phyloP scores from a whole-genome alignment of 2,329 filamentous ascomycete species.

The Cryphonectria parasitica region DNA sequence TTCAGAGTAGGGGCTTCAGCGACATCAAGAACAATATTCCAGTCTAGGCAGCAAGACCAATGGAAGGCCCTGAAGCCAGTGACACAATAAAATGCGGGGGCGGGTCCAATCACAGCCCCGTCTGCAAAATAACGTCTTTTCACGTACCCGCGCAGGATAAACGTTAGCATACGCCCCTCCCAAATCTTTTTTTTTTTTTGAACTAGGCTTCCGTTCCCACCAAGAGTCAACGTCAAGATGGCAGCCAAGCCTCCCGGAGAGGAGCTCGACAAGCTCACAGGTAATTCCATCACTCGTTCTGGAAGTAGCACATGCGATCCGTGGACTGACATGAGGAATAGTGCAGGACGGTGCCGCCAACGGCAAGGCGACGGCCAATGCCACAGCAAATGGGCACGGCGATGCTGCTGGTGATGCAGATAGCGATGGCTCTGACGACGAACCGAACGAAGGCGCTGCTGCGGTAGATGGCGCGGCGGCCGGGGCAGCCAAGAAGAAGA shows the following conservation, averaged over 20 bases:
- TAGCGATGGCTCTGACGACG: conserved; percentile 57
- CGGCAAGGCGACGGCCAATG: conserved; percentile 44
- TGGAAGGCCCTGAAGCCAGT: background rate
- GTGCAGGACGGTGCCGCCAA: conserved; percentile 47
- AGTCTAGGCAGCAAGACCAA: background rate
- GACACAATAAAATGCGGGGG: background rate
- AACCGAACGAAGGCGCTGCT: conserved; percentile 49
- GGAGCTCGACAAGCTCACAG: conserved; percentile 47
- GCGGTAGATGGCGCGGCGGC: conserved; percentile 45
- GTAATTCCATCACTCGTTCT: conserved; percentile 34
- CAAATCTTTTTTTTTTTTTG: background rate
- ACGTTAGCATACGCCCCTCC: background rate
- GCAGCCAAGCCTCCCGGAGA: conserved; percentile 45
- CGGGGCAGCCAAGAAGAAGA: conserved; percentile 69
- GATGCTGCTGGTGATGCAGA: conserved; percentile 41
- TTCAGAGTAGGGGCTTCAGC: too few species aligned
- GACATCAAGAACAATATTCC: too few species aligned
- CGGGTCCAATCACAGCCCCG: background rate
- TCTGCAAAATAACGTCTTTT: background rate
- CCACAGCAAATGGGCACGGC: conserved; percentile 44
- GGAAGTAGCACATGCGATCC: background rate
- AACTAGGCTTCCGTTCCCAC: background rate
- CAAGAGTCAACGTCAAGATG: conserved; percentile 39
- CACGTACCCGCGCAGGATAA: background rate
- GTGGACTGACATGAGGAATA: conserved; percentile 31